These are phyloP conservation scores for Wickerhamiella sorbophila DNA, from an alignment of 805 yeast species.

Conservation along the genomic window DNA sequence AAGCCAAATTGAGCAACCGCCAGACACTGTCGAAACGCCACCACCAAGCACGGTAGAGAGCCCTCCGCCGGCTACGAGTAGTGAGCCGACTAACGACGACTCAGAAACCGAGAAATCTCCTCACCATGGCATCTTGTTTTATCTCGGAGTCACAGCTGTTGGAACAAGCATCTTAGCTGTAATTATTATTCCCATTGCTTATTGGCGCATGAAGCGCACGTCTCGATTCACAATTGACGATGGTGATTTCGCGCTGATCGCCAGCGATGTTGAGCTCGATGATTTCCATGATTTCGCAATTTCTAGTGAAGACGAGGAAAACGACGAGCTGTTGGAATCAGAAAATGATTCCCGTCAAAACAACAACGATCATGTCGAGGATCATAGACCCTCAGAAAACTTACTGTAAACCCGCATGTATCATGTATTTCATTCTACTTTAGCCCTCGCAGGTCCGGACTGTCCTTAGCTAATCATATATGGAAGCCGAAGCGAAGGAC, in stretches of 20 bases:
- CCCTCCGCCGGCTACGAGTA: background rate
- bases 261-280: slow-evolving; percentile 13
- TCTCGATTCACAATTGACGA: slow-evolving; percentile 1
- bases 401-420: background rate
- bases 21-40: background rate
- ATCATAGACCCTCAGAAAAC: background rate
- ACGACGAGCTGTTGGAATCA: background rate
- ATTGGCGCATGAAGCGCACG: slow-evolving; percentile 3
- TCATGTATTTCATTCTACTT: background rate
- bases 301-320: background rate
- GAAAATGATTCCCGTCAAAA: background rate
- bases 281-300: slow-evolving; percentile 5
- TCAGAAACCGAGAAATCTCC: background rate
- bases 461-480: too few relatives aligned
- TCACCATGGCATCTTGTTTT: slow-evolving; percentile 8
- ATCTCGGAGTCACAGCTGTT: slow-evolving; percentile 4
- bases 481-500: background rate
- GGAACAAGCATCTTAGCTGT: slow-evolving; percentile 6
- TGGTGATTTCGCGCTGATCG: slow-evolving; percentile 6
- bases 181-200: slow-evolving; percentile 6
- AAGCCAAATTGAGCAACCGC: background rate
- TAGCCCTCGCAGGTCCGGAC: too few relatives aligned
- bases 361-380: background rate
- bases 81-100: background rate
- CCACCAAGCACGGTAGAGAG: background rate